Evolutionary conservation across 2,329 filamentous ascomycete species (phyloP).

Genomic region (Monilinia fructigena): DNA sequence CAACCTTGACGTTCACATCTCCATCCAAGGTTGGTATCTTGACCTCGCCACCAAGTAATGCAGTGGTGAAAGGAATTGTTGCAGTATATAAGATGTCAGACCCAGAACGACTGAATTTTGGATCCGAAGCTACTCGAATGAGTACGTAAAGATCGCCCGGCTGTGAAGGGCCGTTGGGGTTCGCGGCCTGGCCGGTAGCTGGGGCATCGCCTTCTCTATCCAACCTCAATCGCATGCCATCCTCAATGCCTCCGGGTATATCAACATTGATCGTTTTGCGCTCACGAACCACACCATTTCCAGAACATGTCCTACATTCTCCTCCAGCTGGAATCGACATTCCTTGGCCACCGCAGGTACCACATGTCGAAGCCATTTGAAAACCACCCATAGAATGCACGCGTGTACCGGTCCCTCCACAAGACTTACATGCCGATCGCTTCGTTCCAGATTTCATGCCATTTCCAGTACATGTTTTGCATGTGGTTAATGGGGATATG

Average conservation of each 20-base stretch:
- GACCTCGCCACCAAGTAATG: constrained; percentile 86
- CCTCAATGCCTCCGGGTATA: constrained; percentile 92
- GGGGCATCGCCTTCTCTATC: constrained; percentile 86
- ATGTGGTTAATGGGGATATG: constrained; percentile 78
- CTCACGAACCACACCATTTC: constrained; percentile 81
- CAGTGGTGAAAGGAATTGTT: constrained; percentile 86
- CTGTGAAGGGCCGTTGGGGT: constrained; percentile 61
- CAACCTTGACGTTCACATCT: constrained; percentile 85
- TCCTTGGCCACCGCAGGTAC: constrained; percentile 76
- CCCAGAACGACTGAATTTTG: constrained; percentile 83
- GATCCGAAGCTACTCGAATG: constrained; percentile 83
- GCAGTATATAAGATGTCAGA: constrained; percentile 93
- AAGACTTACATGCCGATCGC: constrained; percentile 71
- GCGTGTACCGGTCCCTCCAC: constrained; percentile 80
- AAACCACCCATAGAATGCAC: constrained; percentile 93
- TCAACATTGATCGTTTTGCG: constrained; percentile 82
- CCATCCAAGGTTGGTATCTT: constrained; percentile 87
- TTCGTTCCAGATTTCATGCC: constrained; percentile 81
- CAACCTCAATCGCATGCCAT: constrained; percentile 88
- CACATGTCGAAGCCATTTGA: constrained; percentile 91
- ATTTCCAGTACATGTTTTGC: constrained; percentile 77
- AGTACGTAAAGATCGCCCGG: constrained; percentile 89
- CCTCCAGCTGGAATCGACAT: constrained; percentile 72
- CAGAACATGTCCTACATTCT: constrained; percentile 76
- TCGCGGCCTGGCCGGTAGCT: constrained; percentile 66